These are phyloP conservation scores for Zopfochytrium polystomum DNA, from an alignment of 371 early-diverging fungal species.

Conservation along the genomic window DNA sequence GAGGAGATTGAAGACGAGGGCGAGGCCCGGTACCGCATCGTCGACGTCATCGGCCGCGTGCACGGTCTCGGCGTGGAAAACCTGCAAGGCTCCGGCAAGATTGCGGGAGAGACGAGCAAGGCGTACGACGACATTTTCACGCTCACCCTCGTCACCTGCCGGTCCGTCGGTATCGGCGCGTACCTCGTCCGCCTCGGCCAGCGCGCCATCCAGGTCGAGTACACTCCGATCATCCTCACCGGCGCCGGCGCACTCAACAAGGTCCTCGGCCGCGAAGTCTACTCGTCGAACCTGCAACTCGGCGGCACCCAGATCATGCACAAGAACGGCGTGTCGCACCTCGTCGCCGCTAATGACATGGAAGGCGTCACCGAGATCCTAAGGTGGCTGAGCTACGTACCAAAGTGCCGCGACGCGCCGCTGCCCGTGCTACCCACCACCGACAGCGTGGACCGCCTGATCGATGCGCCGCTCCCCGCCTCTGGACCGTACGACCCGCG, in stretches of 20 bases:
- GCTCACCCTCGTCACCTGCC: slow-evolving; percentile 93
- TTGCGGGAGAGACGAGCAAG: slow-evolving; percentile 96
- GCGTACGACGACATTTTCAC: slow-evolving; percentile 98
- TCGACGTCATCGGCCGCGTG: slow-evolving; percentile 82
- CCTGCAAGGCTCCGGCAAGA: slow-evolving; percentile 94
- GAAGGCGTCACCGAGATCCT: slow-evolving; percentile 90
- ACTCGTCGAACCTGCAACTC: slow-evolving; percentile 96
- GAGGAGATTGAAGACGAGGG: slow-evolving; percentile 63
- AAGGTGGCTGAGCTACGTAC: slow-evolving; percentile 93
- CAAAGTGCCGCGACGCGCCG: slow-evolving; percentile 59
- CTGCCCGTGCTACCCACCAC: slow-evolving; percentile 43
- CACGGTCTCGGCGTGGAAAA: slow-evolving; percentile 99
- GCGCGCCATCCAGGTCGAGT: slow-evolving; percentile 95
- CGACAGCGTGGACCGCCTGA: slow-evolving; percentile 41
- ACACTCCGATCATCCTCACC: slow-evolving; percentile 96
- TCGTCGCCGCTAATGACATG: slow-evolving; percentile 92
- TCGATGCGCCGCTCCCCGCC: slow-evolving; percentile 37
- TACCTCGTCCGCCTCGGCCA: slow-evolving; percentile 98
- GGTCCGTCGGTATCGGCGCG: slow-evolving; percentile 98
- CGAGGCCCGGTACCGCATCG: slow-evolving; percentile 78
- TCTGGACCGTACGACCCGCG: slow-evolving; percentile 83
- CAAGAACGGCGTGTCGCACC: slow-evolving; percentile 97
- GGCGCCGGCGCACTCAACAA: slow-evolving; percentile 98
- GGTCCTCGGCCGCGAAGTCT: slow-evolving; percentile 96
- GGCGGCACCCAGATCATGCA: slow-evolving; percentile 99